phyloP scores from a whole-genome alignment of 352 stramenopile species.

The Phytophthora pistaciae region DNA sequence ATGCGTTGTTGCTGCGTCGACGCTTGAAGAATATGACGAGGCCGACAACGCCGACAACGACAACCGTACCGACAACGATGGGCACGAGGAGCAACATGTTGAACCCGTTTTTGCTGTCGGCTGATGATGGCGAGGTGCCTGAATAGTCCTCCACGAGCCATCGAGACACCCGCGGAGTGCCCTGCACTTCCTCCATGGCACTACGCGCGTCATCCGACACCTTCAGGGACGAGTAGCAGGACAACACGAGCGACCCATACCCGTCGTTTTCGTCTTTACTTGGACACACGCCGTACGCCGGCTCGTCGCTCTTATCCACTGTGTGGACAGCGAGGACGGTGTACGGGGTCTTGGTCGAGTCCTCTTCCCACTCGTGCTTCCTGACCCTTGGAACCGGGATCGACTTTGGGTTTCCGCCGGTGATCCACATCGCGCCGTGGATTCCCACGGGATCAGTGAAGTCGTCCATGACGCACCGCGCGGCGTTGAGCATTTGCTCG shows the following conservation, averaged over 20 bases:
- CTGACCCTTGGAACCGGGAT: constrained; percentile 2
- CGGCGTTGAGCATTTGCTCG: constrained; percentile 34
- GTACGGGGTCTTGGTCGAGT: constrained; percentile 13
- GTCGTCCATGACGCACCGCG: constrained; percentile 35
- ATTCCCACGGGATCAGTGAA: constrained; percentile 4
- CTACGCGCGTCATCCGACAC: not conserved
- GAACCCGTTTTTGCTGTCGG: not conserved
- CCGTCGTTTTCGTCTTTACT: constrained; percentile 20
- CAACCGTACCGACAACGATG: not conserved
- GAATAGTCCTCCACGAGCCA: constrained; percentile 28
- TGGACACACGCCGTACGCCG: constrained; percentile 13
- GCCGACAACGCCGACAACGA: constrained; percentile 18
- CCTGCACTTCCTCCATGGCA: constrained; percentile 12
- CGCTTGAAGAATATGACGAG: constrained; percentile 15
- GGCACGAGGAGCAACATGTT: not conserved
- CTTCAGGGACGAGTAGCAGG: constrained; percentile 12
- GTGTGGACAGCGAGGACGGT: constrained; percentile 30
- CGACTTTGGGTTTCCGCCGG: constrained; percentile 20
- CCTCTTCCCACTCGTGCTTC: constrained; percentile 9
- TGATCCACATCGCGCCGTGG: constrained; percentile 35
- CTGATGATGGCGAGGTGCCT: not conserved
- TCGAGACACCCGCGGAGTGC: constrained; percentile 20
- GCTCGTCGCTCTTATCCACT: constrained; percentile 8
- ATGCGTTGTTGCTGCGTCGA: not conserved
- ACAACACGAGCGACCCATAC: constrained; percentile 34